phyloP scores from a whole-genome alignment of 768 basidiomycete species.

The Harrya chromipes region DNA sequence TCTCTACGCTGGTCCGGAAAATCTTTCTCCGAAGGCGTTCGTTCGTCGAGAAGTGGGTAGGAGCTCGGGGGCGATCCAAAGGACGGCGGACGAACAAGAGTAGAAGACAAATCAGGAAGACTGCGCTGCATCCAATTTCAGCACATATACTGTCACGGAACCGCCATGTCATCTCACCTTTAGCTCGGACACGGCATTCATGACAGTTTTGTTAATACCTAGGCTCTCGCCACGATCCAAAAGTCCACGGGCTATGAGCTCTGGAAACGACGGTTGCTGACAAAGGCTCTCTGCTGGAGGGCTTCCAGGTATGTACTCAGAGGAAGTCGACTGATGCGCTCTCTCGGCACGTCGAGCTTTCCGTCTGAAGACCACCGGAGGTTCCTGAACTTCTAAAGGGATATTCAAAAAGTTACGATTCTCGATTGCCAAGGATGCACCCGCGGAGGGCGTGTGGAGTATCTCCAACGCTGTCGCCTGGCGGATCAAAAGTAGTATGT shows the following conservation, averaged over 20 bases:
- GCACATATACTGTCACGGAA: not conserved
- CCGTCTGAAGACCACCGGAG: constrained; percentile 37
- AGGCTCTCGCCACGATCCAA: constrained; percentile 75
- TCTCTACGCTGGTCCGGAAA: constrained; percentile 68
- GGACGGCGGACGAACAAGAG: constrained; percentile 54
- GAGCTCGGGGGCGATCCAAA: constrained; percentile 38
- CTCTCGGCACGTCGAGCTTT: constrained; percentile 33
- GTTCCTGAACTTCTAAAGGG: constrained; percentile 59
- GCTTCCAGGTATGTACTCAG: constrained; percentile 17
- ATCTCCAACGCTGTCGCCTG: constrained; percentile 82
- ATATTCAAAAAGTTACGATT: constrained; percentile 79
- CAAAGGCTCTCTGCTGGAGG: constrained; percentile 33
- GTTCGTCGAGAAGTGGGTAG: constrained; percentile 64
- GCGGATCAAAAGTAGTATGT: constrained; percentile 66
- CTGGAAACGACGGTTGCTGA: constrained; percentile 49
- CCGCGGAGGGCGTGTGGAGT: constrained; percentile 69
- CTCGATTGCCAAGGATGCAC: constrained; percentile 76
- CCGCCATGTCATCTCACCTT: constrained; percentile 46
- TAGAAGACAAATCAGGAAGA: constrained; percentile 77
- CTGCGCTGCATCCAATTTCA: constrained; percentile 54
- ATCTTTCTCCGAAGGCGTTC: constrained; percentile 53
- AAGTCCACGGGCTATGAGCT: constrained; percentile 68
- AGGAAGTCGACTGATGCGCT: constrained; percentile 25
- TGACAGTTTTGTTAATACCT: constrained; percentile 80
- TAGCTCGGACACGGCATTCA: constrained; percentile 76